phyloP scores from a whole-genome alignment of 495 filamentous ascomycete genomes.

The Penicillium goetzii region DNA sequence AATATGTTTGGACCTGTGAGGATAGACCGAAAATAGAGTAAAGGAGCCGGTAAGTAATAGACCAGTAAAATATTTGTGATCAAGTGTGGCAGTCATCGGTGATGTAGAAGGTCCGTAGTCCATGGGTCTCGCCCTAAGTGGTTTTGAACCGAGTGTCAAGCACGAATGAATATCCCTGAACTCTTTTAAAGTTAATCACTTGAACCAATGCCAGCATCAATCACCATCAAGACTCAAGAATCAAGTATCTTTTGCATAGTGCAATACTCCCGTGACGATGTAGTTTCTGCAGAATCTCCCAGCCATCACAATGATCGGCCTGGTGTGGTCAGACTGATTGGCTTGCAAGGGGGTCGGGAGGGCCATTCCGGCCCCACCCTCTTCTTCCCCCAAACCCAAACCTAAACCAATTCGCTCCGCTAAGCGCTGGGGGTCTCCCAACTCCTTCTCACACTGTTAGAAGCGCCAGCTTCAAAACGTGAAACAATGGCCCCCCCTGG shows the following conservation, averaged over 20 bases:
- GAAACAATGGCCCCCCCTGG: constrained; percentile 7
- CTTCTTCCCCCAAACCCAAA: neutral
- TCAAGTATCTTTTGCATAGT: neutral
- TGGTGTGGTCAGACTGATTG: neutral
- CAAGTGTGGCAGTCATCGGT: neutral
- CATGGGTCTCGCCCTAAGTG: neutral
- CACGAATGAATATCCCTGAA: neutral
- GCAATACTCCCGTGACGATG: neutral
- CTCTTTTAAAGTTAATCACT: neutral
- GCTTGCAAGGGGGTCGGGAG: constrained; percentile 1
- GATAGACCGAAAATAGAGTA: neutral
- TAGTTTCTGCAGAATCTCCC: constrained; percentile 1
- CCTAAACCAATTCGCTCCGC: neutral
- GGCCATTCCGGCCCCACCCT: neutral
- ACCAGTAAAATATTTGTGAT: neutral
- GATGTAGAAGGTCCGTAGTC: neutral
- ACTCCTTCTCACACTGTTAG: neutral
- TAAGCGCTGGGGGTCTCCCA: constrained; percentile 7
- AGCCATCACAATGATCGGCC: constrained; percentile 5
- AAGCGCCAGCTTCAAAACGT: constrained; percentile 11
- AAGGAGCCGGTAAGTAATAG: neutral
- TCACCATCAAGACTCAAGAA: neutral
- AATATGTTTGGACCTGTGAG: neutral
- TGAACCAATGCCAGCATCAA: neutral
- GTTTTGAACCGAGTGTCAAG: neutral